A percentile compares a stretch with the other conserved stretches of the same genome.
These are phyloP conservation scores for Penicillium cosmopolitanum DNA, from an alignment of 495 filamentous ascomycete genomes.

Conservation along the genomic window DNA sequence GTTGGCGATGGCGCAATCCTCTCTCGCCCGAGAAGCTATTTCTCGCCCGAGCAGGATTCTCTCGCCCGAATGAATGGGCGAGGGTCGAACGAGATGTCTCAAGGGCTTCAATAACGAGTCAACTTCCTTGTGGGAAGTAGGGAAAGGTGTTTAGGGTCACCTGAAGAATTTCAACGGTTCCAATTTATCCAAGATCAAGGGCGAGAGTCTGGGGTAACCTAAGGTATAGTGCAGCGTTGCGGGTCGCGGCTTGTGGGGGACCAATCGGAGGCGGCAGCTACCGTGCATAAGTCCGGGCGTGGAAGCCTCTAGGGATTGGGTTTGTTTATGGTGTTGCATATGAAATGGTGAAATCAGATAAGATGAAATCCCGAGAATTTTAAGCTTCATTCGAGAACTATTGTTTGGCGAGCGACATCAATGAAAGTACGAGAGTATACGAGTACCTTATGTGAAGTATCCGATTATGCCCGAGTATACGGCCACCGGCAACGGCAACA, in stretches of 20 bases:
- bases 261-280: slow-evolving; percentile 7
- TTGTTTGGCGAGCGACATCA: too few species aligned
- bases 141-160: not conserved
- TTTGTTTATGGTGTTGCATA: not conserved
- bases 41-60: slow-evolving; percentile 23
- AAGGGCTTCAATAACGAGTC: not conserved
- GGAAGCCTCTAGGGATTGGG: not conserved
- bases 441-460: too few species aligned
- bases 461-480: not conserved
- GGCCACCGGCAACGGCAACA: slow-evolving; percentile 13
- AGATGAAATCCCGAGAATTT: too few species aligned
- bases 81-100: not conserved
- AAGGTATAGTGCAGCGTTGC: slow-evolving; percentile 3
- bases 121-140: not conserved
- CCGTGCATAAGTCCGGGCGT: not conserved
- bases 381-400: too few species aligned
- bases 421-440: too few species aligned
- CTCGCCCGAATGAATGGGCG: slow-evolving; percentile 17
- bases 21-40: slow-evolving; percentile 24
- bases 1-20: slow-evolving; percentile 15
- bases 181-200: not conserved
- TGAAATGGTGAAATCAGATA: too few species aligned
- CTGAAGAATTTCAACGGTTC: not conserved
- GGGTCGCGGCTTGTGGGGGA: not conserved
- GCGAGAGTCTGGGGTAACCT: not conserved